phyloP scores from a whole-genome alignment of 148 eudicot species.

The Heliosperma pusillum region DNA sequence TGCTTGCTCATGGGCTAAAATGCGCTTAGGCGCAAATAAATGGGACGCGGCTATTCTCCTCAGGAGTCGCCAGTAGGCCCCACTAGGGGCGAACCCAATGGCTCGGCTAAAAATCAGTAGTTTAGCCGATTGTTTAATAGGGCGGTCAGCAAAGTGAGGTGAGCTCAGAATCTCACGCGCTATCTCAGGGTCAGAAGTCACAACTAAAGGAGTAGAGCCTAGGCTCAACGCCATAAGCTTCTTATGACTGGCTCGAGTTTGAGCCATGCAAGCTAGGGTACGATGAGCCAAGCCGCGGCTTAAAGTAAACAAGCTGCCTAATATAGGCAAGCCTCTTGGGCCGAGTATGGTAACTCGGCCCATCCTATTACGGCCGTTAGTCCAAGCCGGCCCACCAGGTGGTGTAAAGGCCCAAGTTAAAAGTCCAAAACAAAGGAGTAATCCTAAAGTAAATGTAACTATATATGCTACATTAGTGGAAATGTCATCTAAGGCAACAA shows the following conservation, averaged over 20 bases:
- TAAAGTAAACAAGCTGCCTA: constrained; percentile 44
- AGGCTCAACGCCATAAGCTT: constrained; percentile 67
- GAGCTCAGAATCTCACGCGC: constrained; percentile 61
- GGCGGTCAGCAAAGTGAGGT: constrained; percentile 57
- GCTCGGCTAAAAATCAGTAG: constrained; percentile 67
- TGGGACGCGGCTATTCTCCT: constrained; percentile 53
- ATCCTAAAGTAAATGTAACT: not conserved
- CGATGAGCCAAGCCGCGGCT: constrained; percentile 59
- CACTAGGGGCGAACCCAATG: constrained; percentile 70
- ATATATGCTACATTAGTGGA: not conserved
- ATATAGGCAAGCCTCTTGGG: constrained; percentile 48
- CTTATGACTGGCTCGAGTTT: constrained; percentile 9
- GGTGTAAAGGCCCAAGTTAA: constrained; percentile 38
- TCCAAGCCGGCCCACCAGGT: constrained; percentile 59
- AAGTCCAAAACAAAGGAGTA: constrained; percentile 14
- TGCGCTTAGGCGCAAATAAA: constrained; percentile 49
- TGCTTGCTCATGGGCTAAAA: constrained; percentile 39
- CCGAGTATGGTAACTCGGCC: constrained; percentile 50
- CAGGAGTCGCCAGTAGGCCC: constrained; percentile 58
- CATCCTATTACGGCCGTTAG: constrained; percentile 32
- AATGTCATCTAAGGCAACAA: constrained; percentile 15
- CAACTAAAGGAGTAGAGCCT: constrained; percentile 45
- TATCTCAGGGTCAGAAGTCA: constrained; percentile 41
- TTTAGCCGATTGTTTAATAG: constrained; percentile 59
- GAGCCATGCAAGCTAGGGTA: constrained; percentile 45